These are phyloP conservation scores for Pinus albicaulis DNA, from an alignment of 75 land plant genomes.

Conservation along the genomic window DNA sequence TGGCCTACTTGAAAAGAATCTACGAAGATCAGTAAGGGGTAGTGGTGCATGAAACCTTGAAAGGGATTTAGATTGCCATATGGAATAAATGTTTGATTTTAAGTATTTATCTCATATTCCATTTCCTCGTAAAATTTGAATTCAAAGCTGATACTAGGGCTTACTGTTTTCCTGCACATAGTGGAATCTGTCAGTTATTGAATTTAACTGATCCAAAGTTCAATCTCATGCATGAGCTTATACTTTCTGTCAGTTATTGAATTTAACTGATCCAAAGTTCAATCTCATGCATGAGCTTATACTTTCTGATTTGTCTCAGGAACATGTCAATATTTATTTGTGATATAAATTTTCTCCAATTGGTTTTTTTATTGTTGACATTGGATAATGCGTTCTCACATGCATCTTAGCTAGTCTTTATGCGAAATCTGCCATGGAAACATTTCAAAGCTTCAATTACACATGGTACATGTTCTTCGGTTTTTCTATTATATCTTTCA, in stretches of 20 bases:
- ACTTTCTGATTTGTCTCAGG: not conserved
- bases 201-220: not conserved
- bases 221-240: not conserved
- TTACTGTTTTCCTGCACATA: not conserved
- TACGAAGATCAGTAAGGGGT: not conserved
- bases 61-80: conserved; percentile 5
- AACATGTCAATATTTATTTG: not conserved
- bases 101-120: not conserved
- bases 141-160: not conserved
- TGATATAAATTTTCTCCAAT: not conserved
- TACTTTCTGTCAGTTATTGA: not conserved
- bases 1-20: not conserved
- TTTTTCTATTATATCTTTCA: not conserved
- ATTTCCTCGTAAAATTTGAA: not conserved
- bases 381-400: not conserved
- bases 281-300: not conserved
- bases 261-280: not conserved
- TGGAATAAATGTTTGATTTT: not conserved
- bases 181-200: not conserved
- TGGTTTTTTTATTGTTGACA: not conserved
- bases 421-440: too few species aligned
- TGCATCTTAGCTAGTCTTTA: not conserved
- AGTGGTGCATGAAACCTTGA: not conserved
- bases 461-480: not conserved
- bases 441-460: not conserved